Conservation (phyloP, 768 basidiomycete species). For the Serendipita sp. region DNA sequence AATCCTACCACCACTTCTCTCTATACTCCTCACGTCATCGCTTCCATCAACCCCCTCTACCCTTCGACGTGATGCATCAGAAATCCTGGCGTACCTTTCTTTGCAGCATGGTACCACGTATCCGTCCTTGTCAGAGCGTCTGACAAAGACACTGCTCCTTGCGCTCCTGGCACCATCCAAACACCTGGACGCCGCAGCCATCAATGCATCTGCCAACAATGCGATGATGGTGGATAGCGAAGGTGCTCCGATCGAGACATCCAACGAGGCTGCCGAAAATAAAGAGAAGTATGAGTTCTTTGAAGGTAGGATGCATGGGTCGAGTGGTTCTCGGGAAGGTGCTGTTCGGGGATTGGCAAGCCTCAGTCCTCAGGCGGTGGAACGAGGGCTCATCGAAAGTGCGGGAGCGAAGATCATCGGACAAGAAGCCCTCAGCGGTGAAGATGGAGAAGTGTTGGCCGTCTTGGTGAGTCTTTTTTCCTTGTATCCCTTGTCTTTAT, state of each 20-base stretch:
- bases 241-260: conserved; percentile 4
- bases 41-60: conserved; percentile 58
- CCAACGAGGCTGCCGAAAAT: conserved; percentile 8
- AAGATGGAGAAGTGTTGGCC: conserved; percentile 35
- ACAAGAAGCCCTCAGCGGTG: conserved; percentile 24
- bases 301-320: conserved; percentile 17
- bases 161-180: conserved; percentile 63
- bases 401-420: conserved; percentile 65
- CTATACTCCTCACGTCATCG: conserved; percentile 74
- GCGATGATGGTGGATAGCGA: conserved; percentile 11
- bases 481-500: not conserved
- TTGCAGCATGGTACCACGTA: conserved; percentile 63
- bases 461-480: conserved; percentile 36
- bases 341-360: conserved; percentile 76
- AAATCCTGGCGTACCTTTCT: conserved; percentile 45
- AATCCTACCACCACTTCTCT: conserved; percentile 84
- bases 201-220: not conserved
- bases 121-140: conserved; percentile 70
- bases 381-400: conserved; percentile 68
- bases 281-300: conserved; percentile 15
- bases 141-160: conserved; percentile 85
- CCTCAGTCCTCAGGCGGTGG: conserved; percentile 70
- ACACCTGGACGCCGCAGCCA: conserved; percentile 19
- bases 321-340: conserved; percentile 70
- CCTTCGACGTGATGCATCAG: conserved; percentile 67